Evolutionary conservation across 208 protist species (phyloP), one percentile per base, ranked within the genome.

Genomic region (Leptomonas seymouri): DNA sequence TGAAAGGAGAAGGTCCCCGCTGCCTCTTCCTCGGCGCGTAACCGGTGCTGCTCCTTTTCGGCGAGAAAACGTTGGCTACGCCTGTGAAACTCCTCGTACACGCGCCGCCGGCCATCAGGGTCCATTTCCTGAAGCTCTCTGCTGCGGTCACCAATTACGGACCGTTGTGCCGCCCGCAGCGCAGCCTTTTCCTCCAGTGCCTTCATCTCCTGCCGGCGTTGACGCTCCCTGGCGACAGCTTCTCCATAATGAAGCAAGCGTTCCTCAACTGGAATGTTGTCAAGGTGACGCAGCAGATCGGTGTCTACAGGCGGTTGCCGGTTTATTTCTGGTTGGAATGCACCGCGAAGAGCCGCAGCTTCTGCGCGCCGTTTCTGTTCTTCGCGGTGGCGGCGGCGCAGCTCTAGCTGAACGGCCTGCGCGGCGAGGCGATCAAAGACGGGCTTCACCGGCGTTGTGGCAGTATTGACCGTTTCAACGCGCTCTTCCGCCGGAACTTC

Each of bases 191-290:
- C 61, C 51, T 73, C 67, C 2, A 68, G 25, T 30, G 76, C 56
- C 30, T 78, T 71, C 55, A 85, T 44, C 45, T 79, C 67, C 36
- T 81, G 82, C 31, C 64, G 67, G 1, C 61, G 64, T 34, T 74
- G 68, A 8, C 74, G 71, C 46, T 78, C 78, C 4, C 76, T 34
- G 27, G 73, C 76, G 8, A 93, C 71, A 1, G 67, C 62, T 28
- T 82, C 70, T n/a, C 90, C 90, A 65, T 93, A 95, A 67, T 91
- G 78, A 1, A 93, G 77, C 7, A 95, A 74, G 15, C 90, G 80
- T 44, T 90, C 86, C 58, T 92, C 87, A 20, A 95, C 90, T 7
- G 85, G 80, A 21, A 86, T 58, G n/a, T 65, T 63, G 28, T 79
- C 41, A 1, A 64, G 54, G 36, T 73, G 62, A 21, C 56, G 41